A percentile compares a stretch with the other conserved stretches of the same genome.
Evolutionary conservation across 495 filamentous ascomycete genomes (phyloP).

Genomic region (Penicillium lagena): DNA sequence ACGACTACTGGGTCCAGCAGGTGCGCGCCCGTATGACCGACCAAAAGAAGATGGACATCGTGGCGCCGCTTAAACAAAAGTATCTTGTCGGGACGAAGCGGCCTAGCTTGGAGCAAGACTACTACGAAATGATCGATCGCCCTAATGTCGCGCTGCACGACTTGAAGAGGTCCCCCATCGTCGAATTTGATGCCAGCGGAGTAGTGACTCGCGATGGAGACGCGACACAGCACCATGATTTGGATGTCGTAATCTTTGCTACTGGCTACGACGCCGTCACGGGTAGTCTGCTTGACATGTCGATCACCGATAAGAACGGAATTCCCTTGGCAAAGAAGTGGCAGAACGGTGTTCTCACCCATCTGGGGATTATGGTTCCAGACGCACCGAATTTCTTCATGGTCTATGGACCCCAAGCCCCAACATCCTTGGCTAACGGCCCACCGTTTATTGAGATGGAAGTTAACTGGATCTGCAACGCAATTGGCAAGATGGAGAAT

Average conservation of each 20-base stretch:
- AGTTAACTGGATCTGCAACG: slow-evolving; percentile 44
- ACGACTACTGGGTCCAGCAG: slow-evolving; percentile 51
- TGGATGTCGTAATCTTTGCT: slow-evolving; percentile 42
- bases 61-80: slow-evolving; percentile 42
- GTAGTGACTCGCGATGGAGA: slow-evolving; percentile 32
- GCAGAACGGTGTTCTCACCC: slow-evolving; percentile 39
- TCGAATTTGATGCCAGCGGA: slow-evolving; percentile 36
- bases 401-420: slow-evolving; percentile 42
- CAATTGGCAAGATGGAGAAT: slow-evolving; percentile 31
- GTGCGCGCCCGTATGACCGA: slow-evolving; percentile 42
- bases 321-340: slow-evolving; percentile 39
- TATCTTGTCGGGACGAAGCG: slow-evolving; percentile 47
- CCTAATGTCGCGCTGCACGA: slow-evolving; percentile 45
- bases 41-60: slow-evolving; percentile 36
- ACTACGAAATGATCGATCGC: slow-evolving; percentile 49
- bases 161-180: slow-evolving; percentile 38
- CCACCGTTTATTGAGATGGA: slow-evolving; percentile 46
- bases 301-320: slow-evolving; percentile 32
- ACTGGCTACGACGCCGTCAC: slow-evolving; percentile 52
- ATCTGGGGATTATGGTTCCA: slow-evolving; percentile 39
- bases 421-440: slow-evolving; percentile 45
- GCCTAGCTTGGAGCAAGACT: slow-evolving; percentile 45
- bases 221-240: slow-evolving; percentile 23
- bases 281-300: slow-evolving; percentile 40
- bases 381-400: slow-evolving; percentile 51